Evolutionary conservation across 352 stramenopile species (phyloP).

Genomic region (Phytophthora sansomeana): DNA sequence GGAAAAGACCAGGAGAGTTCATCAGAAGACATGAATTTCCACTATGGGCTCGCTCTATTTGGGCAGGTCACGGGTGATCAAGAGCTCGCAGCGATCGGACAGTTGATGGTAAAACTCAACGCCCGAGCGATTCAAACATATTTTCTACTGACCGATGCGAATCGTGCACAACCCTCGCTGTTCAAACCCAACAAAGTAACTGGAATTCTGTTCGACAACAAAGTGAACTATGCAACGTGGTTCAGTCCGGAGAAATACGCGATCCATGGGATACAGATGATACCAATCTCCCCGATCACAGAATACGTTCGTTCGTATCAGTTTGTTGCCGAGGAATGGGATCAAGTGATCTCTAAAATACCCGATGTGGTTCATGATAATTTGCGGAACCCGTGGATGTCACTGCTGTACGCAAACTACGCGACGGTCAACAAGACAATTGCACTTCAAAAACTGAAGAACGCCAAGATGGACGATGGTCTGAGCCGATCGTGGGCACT

Average conservation of each 20-base stretch:
- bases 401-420: conserved; percentile 71
- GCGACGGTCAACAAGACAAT: conserved; percentile 49
- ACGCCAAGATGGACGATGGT: conserved; percentile 64
- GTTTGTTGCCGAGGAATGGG: conserved; percentile 52
- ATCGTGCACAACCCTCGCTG: conserved; percentile 25
- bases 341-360: conserved; percentile 35
- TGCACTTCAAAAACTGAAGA: conserved; percentile 55
- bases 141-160: conserved; percentile 38
- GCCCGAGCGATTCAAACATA: conserved; percentile 36
- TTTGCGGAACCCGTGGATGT: conserved; percentile 60
- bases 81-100: conserved; percentile 23
- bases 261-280: conserved; percentile 78
- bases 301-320: conserved; percentile 45
- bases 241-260: conserved; percentile 62
- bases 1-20: conserved; percentile 47
- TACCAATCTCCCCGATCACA: conserved; percentile 54
- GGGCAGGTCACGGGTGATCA: conserved; percentile 26
- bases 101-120: conserved; percentile 39
- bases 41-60: conserved; percentile 35
- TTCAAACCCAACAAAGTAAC: conserved; percentile 55
- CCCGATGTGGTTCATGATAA: conserved; percentile 35
- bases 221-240: conserved; percentile 66
- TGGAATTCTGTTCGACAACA: conserved; percentile 68
- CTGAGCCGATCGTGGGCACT: conserved; percentile 71
- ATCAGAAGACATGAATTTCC: conserved; percentile 46